A percentile compares a stretch with the other conserved stretches of the same genome.
Evolutionary conservation across 352 stramenopile species (phyloP).

Genomic region (Globisporangium okanoganense): DNA sequence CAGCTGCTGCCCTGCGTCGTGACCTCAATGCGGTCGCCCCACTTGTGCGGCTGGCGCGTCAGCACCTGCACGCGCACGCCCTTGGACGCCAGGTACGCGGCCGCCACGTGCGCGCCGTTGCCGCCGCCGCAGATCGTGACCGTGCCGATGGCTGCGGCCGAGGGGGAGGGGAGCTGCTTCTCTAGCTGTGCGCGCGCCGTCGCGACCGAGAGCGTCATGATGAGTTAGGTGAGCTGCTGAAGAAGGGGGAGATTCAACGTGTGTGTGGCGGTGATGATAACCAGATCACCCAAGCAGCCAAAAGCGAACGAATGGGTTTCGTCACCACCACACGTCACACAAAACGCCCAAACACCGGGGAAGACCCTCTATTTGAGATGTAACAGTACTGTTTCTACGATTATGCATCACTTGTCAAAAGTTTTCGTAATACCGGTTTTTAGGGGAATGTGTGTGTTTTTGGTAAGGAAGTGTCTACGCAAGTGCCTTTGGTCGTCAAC

Average conservation of each 20-base stretch:
- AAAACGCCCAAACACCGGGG: background rate
- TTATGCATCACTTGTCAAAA: no score
- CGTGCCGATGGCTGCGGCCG: constrained; percentile 31
- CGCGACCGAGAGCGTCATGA: constrained; percentile 78
- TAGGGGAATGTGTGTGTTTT: no score
- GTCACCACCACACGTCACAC: background rate
- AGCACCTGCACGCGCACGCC: constrained; percentile 80
- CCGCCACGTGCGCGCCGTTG: constrained; percentile 89
- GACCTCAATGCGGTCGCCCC: constrained; percentile 75
- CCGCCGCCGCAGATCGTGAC: constrained; percentile 91
- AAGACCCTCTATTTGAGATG: no score
- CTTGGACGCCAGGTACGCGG: constrained; percentile 85
- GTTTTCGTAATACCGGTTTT: no score
- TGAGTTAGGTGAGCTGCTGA: background rate
- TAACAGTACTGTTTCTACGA: no score
- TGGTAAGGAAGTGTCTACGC: no score
- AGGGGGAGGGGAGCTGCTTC: constrained; percentile 35
- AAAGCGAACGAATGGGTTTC: no score
- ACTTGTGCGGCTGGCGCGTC: constrained; percentile 79
- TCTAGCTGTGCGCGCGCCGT: constrained; percentile 62
- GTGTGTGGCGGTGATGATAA: background rate
- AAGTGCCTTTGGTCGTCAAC: no score
- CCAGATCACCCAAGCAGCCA: background rate
- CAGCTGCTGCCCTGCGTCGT: constrained; percentile 83
- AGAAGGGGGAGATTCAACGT: background rate